Evolutionary conservation across 495 filamentous ascomycete genomes (phyloP), one percentile per base, ranked within the genome.

Genomic region (Trichoderma orchidacearum): DNA sequence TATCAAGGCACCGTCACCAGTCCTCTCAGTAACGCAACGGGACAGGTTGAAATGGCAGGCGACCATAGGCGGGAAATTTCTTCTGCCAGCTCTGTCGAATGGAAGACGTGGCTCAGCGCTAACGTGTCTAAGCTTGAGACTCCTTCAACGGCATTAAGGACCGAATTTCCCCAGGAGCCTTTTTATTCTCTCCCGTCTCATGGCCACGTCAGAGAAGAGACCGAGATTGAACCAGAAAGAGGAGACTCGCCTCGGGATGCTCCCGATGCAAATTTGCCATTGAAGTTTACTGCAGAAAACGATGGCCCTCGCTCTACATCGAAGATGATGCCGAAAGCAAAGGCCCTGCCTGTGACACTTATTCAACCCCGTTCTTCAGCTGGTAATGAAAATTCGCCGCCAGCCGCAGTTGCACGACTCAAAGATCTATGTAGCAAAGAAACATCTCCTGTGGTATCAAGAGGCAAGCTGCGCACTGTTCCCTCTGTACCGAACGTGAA

Each of bases 121-220:
- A 73, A 80, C 54, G 64, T 79, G 23, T 71, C 70, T 9, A 77
- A 76, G 52, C 61, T 78, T 1, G 76, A 78, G 32, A 66, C 66
- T 15, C 57, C 70, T 5, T 63, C 70, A 13, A 30, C 36, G 25
- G 55, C 41, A 28, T 3, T 48, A 8, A 57, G 52, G 5, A 28
- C 59, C 0, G 64, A 75, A 53, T 63, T 73, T 27, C 62, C 70
- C 34, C 70, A 62, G 30, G 66, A 68, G 6, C 58, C 74, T 7
- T 71, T 69, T 0, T 66, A 70, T 9, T 67, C 69, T 62, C 62
- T 67, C 21, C 66, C 63, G 36, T 51, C 53, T 21, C 63, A 62
- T 4, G 72, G 77, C 0, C 85, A 87, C 64, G 61, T 82, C 53
- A 72, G 82, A 13, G 85, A 88, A 66, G 56, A 69, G 30, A 76